Conservation (phyloP, 768 basidiomycete species). For the Leccinum broughii region DNA sequence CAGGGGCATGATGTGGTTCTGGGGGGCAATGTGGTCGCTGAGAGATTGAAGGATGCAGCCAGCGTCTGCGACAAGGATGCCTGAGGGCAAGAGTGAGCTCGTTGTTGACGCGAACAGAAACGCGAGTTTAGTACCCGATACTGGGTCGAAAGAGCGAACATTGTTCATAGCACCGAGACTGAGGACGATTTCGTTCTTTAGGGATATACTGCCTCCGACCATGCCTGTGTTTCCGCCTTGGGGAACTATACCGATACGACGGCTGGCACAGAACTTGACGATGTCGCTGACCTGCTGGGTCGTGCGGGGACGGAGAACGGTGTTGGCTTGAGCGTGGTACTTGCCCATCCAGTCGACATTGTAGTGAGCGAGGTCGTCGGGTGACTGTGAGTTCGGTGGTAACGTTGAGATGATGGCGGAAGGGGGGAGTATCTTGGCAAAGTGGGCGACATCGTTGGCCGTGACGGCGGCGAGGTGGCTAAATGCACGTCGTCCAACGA, state of each 20-base stretch:
- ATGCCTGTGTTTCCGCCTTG: slow-evolving; percentile 99
- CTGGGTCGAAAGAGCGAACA: slow-evolving; percentile 79
- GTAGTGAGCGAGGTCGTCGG: slow-evolving; percentile 70
- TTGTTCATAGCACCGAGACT: slow-evolving; percentile 80
- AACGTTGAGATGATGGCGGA: slow-evolving; percentile 71
- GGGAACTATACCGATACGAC: slow-evolving; percentile 86
- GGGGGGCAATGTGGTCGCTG: slow-evolving; percentile 80
- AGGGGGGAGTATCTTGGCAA: slow-evolving; percentile 61
- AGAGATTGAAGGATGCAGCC: slow-evolving; percentile 91
- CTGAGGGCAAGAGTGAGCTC: slow-evolving; percentile 39
- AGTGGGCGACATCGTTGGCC: slow-evolving; percentile 61
- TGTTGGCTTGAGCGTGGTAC: slow-evolving; percentile 79
- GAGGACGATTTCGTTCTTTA: slow-evolving; percentile 85
- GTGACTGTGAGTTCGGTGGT: slow-evolving; percentile 43
- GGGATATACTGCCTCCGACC: slow-evolving; percentile 91
- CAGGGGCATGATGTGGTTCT: slow-evolving; percentile 95
- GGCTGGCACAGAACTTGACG: slow-evolving; percentile 81
- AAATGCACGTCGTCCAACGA: slow-evolving; percentile 15
- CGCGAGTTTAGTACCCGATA: slow-evolving; percentile 57
- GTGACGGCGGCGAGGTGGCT: slow-evolving; percentile 49
- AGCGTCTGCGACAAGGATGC: slow-evolving; percentile 89
- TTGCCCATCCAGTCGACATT: slow-evolving; percentile 98
- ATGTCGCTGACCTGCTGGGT: slow-evolving; percentile 87
- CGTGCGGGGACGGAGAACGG: slow-evolving; percentile 87
- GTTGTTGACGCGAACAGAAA: slow-evolving; percentile 5